These are phyloP conservation scores for Lotmaria passim DNA, from an alignment of 208 protist species.

Conservation along the genomic window DNA sequence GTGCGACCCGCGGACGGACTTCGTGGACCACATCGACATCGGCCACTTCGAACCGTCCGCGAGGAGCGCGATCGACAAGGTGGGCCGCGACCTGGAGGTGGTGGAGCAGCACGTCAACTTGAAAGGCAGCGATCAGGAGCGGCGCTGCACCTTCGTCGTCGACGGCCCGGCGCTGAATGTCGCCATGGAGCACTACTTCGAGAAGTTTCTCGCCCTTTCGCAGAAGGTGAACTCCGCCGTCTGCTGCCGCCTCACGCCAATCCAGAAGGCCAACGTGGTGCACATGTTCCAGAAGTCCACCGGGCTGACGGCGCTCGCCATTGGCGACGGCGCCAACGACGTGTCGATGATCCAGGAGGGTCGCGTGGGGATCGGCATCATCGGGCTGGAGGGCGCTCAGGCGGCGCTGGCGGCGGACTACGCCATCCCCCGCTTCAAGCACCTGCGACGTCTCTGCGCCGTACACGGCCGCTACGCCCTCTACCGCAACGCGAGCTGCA, in stretches of 20 bases:
- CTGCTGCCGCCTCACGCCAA: slow-evolving; percentile 89
- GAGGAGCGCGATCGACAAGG: slow-evolving; percentile 53
- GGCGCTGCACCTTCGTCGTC: slow-evolving; percentile 77
- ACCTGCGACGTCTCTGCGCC: slow-evolving; percentile 92
- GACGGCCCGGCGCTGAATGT: slow-evolving; percentile 81
- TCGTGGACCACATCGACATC: slow-evolving; percentile 87
- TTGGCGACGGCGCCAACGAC: slow-evolving; percentile 99
- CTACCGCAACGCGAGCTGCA: slow-evolving; percentile 91
- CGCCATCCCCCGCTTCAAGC: slow-evolving; percentile 94
- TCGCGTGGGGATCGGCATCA: slow-evolving; percentile 96
- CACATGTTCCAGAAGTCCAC: slow-evolving; percentile 90
- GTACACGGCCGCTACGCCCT: slow-evolving; percentile 96
- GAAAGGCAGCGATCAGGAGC: slow-evolving; percentile 48
- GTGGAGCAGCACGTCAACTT: slow-evolving; percentile 64
- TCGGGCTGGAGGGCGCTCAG: slow-evolving; percentile 96
- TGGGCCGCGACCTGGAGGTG: slow-evolving; percentile 61
- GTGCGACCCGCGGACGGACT: slow-evolving; percentile 80
- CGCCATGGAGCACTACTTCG: slow-evolving; percentile 76
- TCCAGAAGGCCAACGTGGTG: slow-evolving; percentile 92
- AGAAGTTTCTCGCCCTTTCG: slow-evolving; percentile 77
- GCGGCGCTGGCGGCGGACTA: slow-evolving; percentile 95
- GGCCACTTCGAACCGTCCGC: slow-evolving; percentile 53
- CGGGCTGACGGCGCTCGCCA: slow-evolving; percentile 92
- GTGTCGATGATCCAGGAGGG: slow-evolving; percentile 97
- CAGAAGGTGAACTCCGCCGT: slow-evolving; percentile 85